Evolutionary conservation across 2,329 filamentous ascomycete genomes (phyloP).

Genomic region (Colletotrichum shisoi): DNA sequence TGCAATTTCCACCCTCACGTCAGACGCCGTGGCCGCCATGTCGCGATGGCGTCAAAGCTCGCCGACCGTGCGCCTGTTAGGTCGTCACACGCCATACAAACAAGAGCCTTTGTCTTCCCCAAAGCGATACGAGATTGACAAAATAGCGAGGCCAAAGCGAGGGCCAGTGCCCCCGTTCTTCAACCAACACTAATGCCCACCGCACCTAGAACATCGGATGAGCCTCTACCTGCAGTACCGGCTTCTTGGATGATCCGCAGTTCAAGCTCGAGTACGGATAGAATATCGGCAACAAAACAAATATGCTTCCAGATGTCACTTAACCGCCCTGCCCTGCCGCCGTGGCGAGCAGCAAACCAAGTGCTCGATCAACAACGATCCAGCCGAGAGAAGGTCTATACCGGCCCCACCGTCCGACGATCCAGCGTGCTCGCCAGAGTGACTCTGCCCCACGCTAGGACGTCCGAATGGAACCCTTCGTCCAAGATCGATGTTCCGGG

Average conservation of each 20-base stretch:
- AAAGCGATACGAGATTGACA: conserved; percentile 32
- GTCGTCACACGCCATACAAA: conserved; percentile 21
- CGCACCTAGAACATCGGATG: neutral
- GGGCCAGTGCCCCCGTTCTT: neutral
- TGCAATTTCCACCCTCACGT: conserved; percentile 38
- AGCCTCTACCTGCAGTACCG: conserved; percentile 3
- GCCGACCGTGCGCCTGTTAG: conserved; percentile 23
- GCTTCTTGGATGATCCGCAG: conserved; percentile 19
- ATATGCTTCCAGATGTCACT: neutral
- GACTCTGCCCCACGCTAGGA: conserved; percentile 10
- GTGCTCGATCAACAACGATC: conserved; percentile 4
- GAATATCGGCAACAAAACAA: conserved; percentile 22
- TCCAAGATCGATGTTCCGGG: conserved; percentile 17
- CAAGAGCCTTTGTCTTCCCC: neutral
- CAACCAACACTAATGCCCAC: neutral
- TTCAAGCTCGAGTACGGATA: conserved; percentile 14
- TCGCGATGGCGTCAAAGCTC: conserved; percentile 36
- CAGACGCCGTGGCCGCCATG: conserved; percentile 20
- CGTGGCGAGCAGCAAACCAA: conserved; percentile 24
- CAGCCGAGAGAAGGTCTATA: conserved; percentile 1
- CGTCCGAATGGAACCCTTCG: neutral
- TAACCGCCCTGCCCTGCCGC: neutral
- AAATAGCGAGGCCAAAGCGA: conserved; percentile 27
- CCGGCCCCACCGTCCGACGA: conserved; percentile 15
- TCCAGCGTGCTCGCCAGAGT: neutral